phyloP scores from a whole-genome alignment of 768 basidiomycete species.

The Tylopilus rubrobrunneus region DNA sequence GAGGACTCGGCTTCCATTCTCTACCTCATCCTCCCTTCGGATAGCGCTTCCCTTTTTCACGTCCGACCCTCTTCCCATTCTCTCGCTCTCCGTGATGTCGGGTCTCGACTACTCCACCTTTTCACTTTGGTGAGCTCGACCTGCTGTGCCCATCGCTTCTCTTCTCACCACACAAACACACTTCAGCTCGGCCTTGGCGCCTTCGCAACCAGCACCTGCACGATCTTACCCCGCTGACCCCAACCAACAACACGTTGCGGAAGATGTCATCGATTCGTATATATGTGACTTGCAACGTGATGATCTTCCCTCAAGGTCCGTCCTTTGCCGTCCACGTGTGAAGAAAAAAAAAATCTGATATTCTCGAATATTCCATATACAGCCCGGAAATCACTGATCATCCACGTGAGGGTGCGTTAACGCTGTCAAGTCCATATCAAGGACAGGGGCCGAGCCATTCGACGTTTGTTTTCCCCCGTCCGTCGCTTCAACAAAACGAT shows the following conservation, averaged over 20 bases:
- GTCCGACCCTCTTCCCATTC: constrained; percentile 1
- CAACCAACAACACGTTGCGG: constrained; percentile 24
- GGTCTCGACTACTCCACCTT: constrained; percentile 27
- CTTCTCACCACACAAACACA: constrained; percentile 2
- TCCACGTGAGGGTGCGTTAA: constrained; percentile 20
- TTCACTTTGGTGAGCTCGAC: constrained; percentile 20
- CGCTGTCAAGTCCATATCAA: constrained; percentile 19
- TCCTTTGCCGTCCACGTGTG: constrained; percentile 27
- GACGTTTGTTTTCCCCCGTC: constrained; percentile 8
- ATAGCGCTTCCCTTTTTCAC: constrained; percentile 2
- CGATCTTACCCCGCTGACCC: constrained; percentile 29
- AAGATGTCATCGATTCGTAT: constrained; percentile 29
- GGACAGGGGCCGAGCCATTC: constrained; percentile 14
- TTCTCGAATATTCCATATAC: constrained; percentile 17
- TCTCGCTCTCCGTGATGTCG: constrained; percentile 15
- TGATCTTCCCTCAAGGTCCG: constrained; percentile 33
- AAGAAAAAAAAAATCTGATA: constrained; percentile 2
- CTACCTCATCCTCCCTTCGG: constrained; percentile 1
- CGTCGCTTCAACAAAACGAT: constrained; percentile 7
- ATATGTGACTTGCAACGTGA: constrained; percentile 28
- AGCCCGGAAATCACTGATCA: constrained; percentile 18
- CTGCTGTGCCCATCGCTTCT: background rate
- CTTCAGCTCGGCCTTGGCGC: constrained; percentile 26
- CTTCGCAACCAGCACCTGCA: constrained; percentile 18
- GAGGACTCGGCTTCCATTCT: constrained; percentile 17